Conservation (phyloP, 768 basidiomycete genomes). For the Termitomyces titanicus region DNA sequence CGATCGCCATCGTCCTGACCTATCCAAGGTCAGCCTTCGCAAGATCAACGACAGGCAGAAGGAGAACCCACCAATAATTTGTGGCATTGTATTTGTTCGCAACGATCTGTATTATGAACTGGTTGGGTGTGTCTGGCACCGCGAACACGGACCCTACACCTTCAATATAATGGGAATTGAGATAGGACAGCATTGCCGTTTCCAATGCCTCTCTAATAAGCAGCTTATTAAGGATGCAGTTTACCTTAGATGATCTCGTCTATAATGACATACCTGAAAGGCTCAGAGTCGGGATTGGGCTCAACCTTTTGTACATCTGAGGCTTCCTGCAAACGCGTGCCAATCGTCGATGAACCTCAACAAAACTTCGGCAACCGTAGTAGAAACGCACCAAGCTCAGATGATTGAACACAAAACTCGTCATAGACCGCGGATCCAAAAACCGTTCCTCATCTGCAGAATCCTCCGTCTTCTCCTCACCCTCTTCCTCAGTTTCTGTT, state of each 20-base stretch:
- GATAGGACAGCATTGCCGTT: constrained; percentile 59
- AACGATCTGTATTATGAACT: constrained; percentile 79
- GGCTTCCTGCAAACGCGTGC: constrained; percentile 53
- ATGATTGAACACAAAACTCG: constrained; percentile 83
- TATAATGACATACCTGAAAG: constrained; percentile 57
- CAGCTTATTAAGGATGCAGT: not conserved
- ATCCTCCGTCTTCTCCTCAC: constrained; percentile 12
- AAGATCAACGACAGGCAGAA: not conserved
- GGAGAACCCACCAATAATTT: constrained; percentile 75
- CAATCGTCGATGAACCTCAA: constrained; percentile 1
- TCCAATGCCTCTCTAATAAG: constrained; percentile 64
- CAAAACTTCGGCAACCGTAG: not conserved
- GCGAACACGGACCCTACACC: constrained; percentile 77
- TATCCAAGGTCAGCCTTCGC: constrained; percentile 24
- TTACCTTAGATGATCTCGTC: not conserved
- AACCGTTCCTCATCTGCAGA: constrained; percentile 63
- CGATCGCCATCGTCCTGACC: constrained; percentile 96
- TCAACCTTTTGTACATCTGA: constrained; percentile 67
- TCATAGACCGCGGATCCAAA: constrained; percentile 78
- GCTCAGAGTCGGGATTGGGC: constrained; percentile 61
- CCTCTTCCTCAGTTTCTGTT: not conserved
- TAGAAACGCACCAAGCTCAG: constrained; percentile 61
- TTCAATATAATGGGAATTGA: constrained; percentile 77
- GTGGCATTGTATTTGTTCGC: constrained; percentile 93
- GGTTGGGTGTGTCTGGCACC: constrained; percentile 35